Conservation (phyloP, 2,329 filamentous ascomycete genomes). For the Stromatinia cepivora region DNA sequence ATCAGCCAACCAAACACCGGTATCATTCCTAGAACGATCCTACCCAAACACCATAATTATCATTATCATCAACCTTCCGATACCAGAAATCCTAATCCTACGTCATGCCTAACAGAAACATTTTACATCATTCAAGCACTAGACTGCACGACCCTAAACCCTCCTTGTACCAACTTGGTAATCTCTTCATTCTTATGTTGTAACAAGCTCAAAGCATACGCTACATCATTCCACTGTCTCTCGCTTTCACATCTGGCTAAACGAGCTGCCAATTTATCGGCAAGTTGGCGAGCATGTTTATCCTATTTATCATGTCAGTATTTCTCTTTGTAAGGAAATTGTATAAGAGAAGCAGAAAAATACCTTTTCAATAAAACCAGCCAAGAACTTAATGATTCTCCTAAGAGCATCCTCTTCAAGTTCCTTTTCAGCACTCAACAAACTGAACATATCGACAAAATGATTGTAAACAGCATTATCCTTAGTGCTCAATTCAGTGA, state of each 20-base stretch:
- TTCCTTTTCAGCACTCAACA: conserved; percentile 77
- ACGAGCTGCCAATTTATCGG: conserved; percentile 87
- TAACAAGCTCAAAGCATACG: conserved; percentile 83
- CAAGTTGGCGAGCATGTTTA: conserved; percentile 92
- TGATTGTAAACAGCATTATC: conserved; percentile 99
- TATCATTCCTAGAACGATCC: neutral
- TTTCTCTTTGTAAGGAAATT: neutral
- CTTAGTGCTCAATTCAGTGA: conserved; percentile 94
- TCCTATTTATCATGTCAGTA: conserved; percentile 58
- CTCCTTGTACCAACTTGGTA: conserved; percentile 70
- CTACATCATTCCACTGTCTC: conserved; percentile 96
- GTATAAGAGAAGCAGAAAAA: conserved; percentile 34
- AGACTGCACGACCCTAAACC: conserved; percentile 70
- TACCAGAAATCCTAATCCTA: neutral
- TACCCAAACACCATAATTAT: conserved; percentile 5
- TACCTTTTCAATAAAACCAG: conserved; percentile 97
- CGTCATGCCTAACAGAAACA: neutral
- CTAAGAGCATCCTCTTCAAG: conserved; percentile 84
- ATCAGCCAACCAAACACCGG: neutral
- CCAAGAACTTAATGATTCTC: conserved; percentile 86
- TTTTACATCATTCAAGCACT: conserved; percentile 44
- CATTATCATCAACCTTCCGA: conserved; percentile 12
- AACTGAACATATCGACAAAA: conserved; percentile 98
- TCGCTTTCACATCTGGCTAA: conserved; percentile 85
- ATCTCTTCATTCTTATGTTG: conserved; percentile 95